Evolutionary conservation across 371 early-diverging fungal species (phyloP), one percentile per base, ranked within the genome.

Genomic region (Nematocida ironsii): DNA sequence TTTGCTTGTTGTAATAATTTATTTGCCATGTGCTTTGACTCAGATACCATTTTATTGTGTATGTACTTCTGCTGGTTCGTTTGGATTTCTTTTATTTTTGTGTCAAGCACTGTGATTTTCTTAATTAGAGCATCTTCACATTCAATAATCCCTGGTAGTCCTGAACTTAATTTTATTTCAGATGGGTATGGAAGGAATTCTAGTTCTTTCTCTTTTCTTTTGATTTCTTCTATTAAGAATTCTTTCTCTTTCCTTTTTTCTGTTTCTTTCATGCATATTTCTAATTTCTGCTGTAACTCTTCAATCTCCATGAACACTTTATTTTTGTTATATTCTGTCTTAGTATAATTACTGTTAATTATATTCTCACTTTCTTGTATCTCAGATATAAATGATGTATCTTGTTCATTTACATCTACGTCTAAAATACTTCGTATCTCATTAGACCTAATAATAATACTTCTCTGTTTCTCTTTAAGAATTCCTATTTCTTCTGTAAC

Each of bases 181-280:
- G 68, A 25, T 44, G 67, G 67, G 42, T 1, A 54, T 1, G 62
- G 25, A 13, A 48, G 20, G 13, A 54, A 58, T 25, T 73, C 42
- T 27, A 62, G 3, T 20, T 73, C 80, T 33, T 52, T 73, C 62
- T 72, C 27, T 73, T 62, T 61, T 72, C 55, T 52, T 3, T 52
- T 56, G 64, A 62, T 52, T 44, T 72, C 73, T 27, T 58, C 55
- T 20, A 54, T 52, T 40, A 72, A 57, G 5, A 42, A 54, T 60
- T 61, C 71, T 62, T 64, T 66, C 40, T 82, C 82, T 23, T 73
- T 82, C 48, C 74, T 62, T 56, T 82, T 62, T 27, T 62, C 71
- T 56, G 72, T 33, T 50, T 48, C 52, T 25, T 61, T 56, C 33
- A 58, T 25, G 33, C 57, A 39, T 7, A 39, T 27, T 55, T 72